Percentiles rank a stretch among this genome's conserved stretches.
Conservation (phyloP, 805 yeast genomes). For the Candida arabinofermentans region DNA sequence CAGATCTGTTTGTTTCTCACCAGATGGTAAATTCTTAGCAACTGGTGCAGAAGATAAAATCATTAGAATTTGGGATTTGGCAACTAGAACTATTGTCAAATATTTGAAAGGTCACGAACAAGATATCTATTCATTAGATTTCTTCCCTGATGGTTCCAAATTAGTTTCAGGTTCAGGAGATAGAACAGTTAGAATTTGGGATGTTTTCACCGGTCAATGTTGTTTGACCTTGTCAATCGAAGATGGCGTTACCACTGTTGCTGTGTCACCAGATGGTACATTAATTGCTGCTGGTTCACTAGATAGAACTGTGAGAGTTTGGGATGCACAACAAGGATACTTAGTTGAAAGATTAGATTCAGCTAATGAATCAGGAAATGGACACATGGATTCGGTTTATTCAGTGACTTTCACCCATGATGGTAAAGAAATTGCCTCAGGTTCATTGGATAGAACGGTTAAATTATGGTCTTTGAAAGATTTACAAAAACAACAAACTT, state of each 20-base stretch:
- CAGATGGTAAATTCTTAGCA: slow-evolving; percentile 89
- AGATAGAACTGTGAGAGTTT: slow-evolving; percentile 92
- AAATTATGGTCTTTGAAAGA: slow-evolving; percentile 91
- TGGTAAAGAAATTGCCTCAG: slow-evolving; percentile 89
- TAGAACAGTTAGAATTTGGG: slow-evolving; percentile 96
- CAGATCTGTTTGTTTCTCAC: slow-evolving; percentile 93
- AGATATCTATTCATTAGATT: slow-evolving; percentile 93
- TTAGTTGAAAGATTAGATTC: slow-evolving; percentile 89
- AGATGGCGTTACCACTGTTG: slow-evolving; percentile 98
- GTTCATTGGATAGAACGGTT: slow-evolving; percentile 92
- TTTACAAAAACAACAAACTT: slow-evolving; percentile 40
- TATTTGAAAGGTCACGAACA: slow-evolving; percentile 93
- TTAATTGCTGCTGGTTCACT: slow-evolving; percentile 94
- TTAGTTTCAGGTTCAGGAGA: slow-evolving; percentile 96
- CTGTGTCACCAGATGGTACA: slow-evolving; percentile 92
- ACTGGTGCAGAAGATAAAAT: slow-evolving; percentile 91
- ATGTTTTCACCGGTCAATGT: slow-evolving; percentile 83
- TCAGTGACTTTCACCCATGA: slow-evolving; percentile 89
- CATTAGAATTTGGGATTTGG: slow-evolving; percentile 94
- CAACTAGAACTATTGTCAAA: slow-evolving; percentile 78
- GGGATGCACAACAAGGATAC: slow-evolving; percentile 93
- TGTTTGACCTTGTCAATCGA: slow-evolving; percentile 85
- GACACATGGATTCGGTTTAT: slow-evolving; percentile 95
- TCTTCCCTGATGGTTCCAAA: slow-evolving; percentile 90
- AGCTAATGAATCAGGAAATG: slow-evolving; percentile 83